A percentile compares a stretch with the other conserved stretches of the same genome.
These are phyloP conservation scores for Hirsutella rhossiliensis DNA, from an alignment of 2,329 filamentous ascomycete species.

Conservation along the genomic window DNA sequence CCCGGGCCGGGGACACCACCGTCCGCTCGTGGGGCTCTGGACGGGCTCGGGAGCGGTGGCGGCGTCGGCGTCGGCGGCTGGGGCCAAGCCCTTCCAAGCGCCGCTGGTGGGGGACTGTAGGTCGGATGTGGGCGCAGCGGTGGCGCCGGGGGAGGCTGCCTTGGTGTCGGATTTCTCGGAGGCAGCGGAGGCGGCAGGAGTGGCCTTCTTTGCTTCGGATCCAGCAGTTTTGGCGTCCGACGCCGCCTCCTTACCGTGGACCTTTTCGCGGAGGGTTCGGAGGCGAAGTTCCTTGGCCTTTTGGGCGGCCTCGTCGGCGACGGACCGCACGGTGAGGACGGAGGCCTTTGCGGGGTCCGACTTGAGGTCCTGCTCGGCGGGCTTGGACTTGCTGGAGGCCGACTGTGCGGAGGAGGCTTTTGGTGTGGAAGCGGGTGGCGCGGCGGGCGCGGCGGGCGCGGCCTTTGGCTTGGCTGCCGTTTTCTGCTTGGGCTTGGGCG, in stretches of 20 bases:
- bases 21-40: conserved; percentile 6
- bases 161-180: neutral
- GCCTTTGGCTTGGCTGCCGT: conserved; percentile 11
- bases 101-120: conserved; percentile 12
- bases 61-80: neutral
- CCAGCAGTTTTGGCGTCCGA: neutral
- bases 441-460: conserved; percentile 10
- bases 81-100: conserved; percentile 3
- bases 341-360: conserved; percentile 8
- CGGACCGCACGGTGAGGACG: conserved; percentile 34
- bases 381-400: conserved; percentile 6
- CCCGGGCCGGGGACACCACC: conserved; percentile 1
- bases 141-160: neutral
- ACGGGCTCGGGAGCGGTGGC: conserved; percentile 6
- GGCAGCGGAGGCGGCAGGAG: no score
- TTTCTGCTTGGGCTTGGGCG: conserved; percentile 13
- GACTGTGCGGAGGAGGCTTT: conserved; percentile 10
- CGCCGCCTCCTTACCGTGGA: conserved; percentile 31
- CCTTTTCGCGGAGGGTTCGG: conserved; percentile 41
- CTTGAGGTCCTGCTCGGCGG: neutral
- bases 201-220: neutral
- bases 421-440: conserved; percentile 7
- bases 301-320: conserved; percentile 53
- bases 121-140: conserved; percentile 9
- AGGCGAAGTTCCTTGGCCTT: conserved; percentile 50